These are phyloP conservation scores for Microdochium bolleyi DNA, from an alignment of 2,329 filamentous ascomycete genomes.

Conservation along the genomic window DNA sequence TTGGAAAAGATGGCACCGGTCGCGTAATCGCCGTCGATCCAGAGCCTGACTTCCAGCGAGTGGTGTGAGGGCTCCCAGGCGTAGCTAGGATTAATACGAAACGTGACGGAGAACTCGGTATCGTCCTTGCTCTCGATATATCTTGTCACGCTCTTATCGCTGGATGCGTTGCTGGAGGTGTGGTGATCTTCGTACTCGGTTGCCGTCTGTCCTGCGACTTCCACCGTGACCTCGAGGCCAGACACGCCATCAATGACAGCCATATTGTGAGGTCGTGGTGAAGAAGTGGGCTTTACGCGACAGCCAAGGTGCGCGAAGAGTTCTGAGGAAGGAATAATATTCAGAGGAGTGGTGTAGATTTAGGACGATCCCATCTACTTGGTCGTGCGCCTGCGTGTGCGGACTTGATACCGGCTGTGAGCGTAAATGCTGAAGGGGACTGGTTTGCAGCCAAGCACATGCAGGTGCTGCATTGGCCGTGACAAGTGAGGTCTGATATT, in stretches of 20 bases:
- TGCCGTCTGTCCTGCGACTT: conserved; percentile 7
- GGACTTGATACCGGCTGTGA: too few relatives aligned
- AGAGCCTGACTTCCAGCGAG: conserved; percentile 5
- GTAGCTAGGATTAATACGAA: conserved; percentile 11
- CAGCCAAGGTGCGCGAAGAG: too few relatives aligned
- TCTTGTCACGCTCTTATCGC: conserved; percentile 6
- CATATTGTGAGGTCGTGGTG: conserved; percentile 6
- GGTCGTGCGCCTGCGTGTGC: too few relatives aligned
- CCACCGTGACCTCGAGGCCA: conserved; percentile 13
- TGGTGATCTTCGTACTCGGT: conserved; percentile 16
- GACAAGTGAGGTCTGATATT: too few relatives aligned
- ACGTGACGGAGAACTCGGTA: conserved; percentile 12
- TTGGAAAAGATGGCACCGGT: conserved; percentile 7
- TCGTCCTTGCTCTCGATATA: conserved; percentile 21
- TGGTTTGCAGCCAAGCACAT: too few relatives aligned
- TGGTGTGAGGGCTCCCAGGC: conserved; percentile 14
- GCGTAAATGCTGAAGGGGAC: too few relatives aligned
- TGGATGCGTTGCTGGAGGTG: conserved; percentile 2
- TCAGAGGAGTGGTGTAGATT: too few relatives aligned
- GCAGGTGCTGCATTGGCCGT: too few relatives aligned
- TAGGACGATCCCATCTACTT: too few relatives aligned
- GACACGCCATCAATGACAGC: conserved; percentile 15
- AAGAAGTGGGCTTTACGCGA: too few relatives aligned
- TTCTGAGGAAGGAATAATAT: too few relatives aligned
- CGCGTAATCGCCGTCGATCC: conserved; percentile 13